phyloP scores from a whole-genome alignment of 1,284 basidiomycete species.

The Melanopsichium pennsylvanicum region DNA sequence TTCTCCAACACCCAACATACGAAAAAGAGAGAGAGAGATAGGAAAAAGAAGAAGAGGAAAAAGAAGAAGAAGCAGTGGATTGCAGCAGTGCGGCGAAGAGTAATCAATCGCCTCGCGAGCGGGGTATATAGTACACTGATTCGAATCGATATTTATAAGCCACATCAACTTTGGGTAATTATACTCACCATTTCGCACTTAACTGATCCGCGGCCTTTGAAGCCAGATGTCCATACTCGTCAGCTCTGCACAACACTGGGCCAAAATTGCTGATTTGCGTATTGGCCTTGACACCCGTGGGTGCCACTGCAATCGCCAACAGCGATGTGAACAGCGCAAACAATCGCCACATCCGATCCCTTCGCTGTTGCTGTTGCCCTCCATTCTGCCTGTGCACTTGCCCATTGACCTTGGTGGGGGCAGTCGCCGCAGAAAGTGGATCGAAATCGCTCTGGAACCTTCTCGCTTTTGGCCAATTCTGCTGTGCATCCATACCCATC shows the following conservation, averaged over 20 bases:
- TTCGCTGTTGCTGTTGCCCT: not conserved
- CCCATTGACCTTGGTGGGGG: not conserved
- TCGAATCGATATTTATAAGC: no score
- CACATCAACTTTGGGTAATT: no score
- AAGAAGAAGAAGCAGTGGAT: not conserved
- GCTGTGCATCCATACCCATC: not conserved
- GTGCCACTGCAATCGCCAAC: constrained; percentile 18
- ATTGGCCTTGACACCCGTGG: constrained; percentile 22
- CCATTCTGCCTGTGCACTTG: no score
- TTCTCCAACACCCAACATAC: no score
- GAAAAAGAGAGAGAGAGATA: no score
- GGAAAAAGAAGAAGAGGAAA: no score
- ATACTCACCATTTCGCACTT: constrained; percentile 37
- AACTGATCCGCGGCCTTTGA: constrained; percentile 48
- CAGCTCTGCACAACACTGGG: constrained; percentile 43
- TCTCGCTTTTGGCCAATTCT: constrained; percentile 6
- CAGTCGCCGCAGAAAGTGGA: not conserved
- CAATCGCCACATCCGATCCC: constrained; percentile 32
- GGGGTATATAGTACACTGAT: no score
- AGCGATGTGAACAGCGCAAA: constrained; percentile 29
- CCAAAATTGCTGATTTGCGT: constrained; percentile 52
- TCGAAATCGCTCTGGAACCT: constrained; percentile 36
- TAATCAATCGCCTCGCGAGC: no score
- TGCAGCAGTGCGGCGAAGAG: no score
- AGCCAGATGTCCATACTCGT: constrained; percentile 50